Evolutionary conservation across 495 filamentous ascomycete genomes (phyloP).

Genomic region (Penicillium goetzii): DNA sequence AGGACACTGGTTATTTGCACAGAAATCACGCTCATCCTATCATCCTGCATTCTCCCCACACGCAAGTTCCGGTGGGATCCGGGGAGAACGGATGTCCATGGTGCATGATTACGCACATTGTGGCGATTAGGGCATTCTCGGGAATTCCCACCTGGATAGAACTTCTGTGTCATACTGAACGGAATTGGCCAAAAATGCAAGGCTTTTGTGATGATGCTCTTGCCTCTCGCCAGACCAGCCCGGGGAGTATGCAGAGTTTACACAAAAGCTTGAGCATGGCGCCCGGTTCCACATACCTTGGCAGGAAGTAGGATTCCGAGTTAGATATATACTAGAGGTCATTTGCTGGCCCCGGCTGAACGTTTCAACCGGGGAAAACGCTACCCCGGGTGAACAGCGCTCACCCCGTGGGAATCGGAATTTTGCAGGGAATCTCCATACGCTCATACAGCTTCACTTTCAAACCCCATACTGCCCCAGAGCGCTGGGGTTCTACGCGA

Average conservation of each 20-base stretch:
- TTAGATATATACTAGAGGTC: conserved; percentile 29
- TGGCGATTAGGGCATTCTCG: conserved; percentile 15
- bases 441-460: conserved; percentile 27
- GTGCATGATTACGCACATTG: conserved; percentile 19
- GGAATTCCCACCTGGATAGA: conserved; percentile 14
- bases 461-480: conserved; percentile 40
- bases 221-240: background rate
- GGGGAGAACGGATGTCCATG: conserved; percentile 15
- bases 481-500: conserved; percentile 34
- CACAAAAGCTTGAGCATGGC: background rate
- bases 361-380: conserved; percentile 41
- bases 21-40: conserved; percentile 11
- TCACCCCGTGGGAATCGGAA: conserved; percentile 30
- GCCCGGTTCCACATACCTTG: background rate
- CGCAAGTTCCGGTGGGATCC: conserved; percentile 18
- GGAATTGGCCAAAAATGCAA: conserved; percentile 26
- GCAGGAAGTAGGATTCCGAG: conserved; percentile 23
- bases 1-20: conserved; percentile 16
- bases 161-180: background rate
- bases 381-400: conserved; percentile 35
- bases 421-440: conserved; percentile 21
- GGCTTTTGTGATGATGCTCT: background rate
- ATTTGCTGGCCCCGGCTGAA: conserved; percentile 32
- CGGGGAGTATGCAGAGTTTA: background rate
- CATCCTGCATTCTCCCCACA: conserved; percentile 19